Evolutionary conservation across 768 basidiomycete species (phyloP).

Genomic region (Russula olivacea): DNA sequence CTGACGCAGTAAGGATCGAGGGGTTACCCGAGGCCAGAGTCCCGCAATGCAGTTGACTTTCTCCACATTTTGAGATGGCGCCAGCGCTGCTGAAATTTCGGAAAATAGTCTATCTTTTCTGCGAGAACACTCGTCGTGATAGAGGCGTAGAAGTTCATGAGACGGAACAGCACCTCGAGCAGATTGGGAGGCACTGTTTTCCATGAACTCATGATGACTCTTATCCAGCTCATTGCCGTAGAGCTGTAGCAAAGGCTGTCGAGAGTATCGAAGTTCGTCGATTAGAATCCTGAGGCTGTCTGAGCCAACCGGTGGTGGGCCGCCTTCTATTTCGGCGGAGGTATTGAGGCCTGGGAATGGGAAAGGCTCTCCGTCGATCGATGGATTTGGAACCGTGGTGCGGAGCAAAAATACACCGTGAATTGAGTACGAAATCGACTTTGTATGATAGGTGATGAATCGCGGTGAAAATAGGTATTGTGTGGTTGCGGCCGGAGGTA

Average conservation of each 20-base stretch:
- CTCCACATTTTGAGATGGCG: slow-evolving; percentile 1
- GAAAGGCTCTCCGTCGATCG: background rate
- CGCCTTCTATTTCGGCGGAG: background rate
- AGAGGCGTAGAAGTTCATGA: background rate
- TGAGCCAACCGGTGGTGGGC: background rate
- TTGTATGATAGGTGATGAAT: background rate
- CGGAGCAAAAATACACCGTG: background rate
- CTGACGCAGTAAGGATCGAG: slow-evolving; percentile 15
- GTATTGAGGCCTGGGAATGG: too few relatives aligned
- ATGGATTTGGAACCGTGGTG: background rate
- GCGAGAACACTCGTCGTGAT: background rate
- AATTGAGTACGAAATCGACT: background rate
- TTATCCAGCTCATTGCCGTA: slow-evolving; percentile 11
- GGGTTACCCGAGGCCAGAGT: slow-evolving; percentile 16
- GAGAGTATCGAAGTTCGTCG: background rate
- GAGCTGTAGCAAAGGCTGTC: background rate
- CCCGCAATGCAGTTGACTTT: background rate
- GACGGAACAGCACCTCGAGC: background rate
- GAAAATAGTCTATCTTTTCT: background rate
- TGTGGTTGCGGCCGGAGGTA: background rate
- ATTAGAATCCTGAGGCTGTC: background rate
- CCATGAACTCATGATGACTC: background rate
- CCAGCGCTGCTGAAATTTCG: background rate
- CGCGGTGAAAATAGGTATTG: background rate
- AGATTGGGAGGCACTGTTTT: background rate